Percentiles rank a stretch among this genome's conserved stretches.
These are phyloP conservation scores for Cyberlindnera bimundalis DNA, from an alignment of 805 yeast genomes.

Conservation along the genomic window DNA sequence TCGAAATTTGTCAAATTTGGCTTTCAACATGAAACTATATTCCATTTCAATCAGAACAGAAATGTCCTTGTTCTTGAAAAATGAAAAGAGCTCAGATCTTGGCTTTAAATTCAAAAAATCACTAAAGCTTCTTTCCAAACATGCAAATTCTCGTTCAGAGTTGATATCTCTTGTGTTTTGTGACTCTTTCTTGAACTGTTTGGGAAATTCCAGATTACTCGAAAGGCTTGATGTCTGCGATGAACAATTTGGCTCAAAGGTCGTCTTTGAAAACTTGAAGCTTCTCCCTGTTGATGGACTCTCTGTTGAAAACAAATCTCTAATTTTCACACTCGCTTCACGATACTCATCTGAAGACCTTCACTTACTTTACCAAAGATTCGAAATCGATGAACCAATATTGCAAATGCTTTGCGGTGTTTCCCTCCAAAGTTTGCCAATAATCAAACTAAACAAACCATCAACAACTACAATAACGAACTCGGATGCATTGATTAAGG, in stretches of 20 bases:
- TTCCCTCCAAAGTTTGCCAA: slow-evolving; percentile 15
- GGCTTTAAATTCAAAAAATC: slow-evolving; percentile 34
- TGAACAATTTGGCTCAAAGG: slow-evolving; percentile 9
- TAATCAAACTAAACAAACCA: slow-evolving; percentile 10
- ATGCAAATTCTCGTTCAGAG: not conserved
- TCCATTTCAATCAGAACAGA: slow-evolving; percentile 26
- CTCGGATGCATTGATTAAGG: slow-evolving; percentile 32
- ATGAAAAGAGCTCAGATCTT: slow-evolving; percentile 20
- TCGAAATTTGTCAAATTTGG: slow-evolving; percentile 43
- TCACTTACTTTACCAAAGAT: slow-evolving; percentile 5
- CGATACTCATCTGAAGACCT: slow-evolving; percentile 12
- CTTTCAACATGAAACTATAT: slow-evolving; percentile 36
- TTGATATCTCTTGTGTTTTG: slow-evolving; percentile 12
- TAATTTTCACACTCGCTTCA: slow-evolving; percentile 20
- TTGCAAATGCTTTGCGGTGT: slow-evolving; percentile 26
- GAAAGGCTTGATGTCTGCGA: slow-evolving; percentile 19
- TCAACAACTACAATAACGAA: slow-evolving; percentile 7
- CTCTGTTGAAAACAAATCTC: slow-evolving; percentile 18
- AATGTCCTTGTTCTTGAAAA: slow-evolving; percentile 21
- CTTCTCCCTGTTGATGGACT: slow-evolving; percentile 10
- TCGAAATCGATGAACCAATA: slow-evolving; percentile 18
- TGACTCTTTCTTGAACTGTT: slow-evolving; percentile 11
- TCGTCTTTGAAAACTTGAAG: slow-evolving; percentile 6
- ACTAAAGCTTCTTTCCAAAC: slow-evolving; percentile 25
- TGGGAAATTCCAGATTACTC: slow-evolving; percentile 13